phyloP scores from a whole-genome alignment of 163 green algal genomes.

The Chlamydomonas reinhardtii region DNA sequence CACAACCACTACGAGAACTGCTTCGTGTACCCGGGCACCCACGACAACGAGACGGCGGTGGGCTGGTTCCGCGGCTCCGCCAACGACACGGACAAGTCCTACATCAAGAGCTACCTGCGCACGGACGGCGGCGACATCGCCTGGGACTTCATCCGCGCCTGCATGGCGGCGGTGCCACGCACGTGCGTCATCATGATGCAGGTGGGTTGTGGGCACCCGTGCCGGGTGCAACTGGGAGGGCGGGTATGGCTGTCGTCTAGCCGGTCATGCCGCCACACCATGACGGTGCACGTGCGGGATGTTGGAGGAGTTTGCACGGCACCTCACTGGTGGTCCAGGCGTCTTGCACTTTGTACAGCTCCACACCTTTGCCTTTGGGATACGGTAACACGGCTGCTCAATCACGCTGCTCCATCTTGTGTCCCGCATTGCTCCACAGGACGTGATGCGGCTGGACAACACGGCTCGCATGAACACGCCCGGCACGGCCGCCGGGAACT shows the following conservation, averaged over 20 bases:
- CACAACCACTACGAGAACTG: conserved; percentile 98
- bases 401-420: too few species aligned
- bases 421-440: too few species aligned
- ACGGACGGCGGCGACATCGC: conserved; percentile 81
- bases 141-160: conserved; percentile 88
- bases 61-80: conserved; percentile 84
- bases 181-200: conserved; percentile 83
- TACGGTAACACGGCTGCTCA: too few species aligned
- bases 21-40: conserved; percentile 95
- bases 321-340: too few species aligned
- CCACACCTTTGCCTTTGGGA: too few species aligned
- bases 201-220: conserved; percentile 49
- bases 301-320: too few species aligned
- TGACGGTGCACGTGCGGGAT: too few species aligned
- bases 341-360: too few species aligned
- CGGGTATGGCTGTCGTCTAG: too few species aligned
- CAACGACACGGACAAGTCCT: conserved; percentile 71
- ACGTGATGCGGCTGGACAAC: conserved; percentile 97
- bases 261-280: too few species aligned
- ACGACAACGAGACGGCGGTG: conserved; percentile 96
- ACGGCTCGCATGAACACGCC: conserved; percentile 96
- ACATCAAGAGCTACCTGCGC: conserved; percentile 78
- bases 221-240: conserved; percentile 25
- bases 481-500: conserved; percentile 91
- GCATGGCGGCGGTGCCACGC: conserved; percentile 79